Percentiles rank a stretch among this genome's conserved stretches.
Conservation (phyloP, 1,284 basidiomycete species). For the Moesziomyces aphidis region DNA sequence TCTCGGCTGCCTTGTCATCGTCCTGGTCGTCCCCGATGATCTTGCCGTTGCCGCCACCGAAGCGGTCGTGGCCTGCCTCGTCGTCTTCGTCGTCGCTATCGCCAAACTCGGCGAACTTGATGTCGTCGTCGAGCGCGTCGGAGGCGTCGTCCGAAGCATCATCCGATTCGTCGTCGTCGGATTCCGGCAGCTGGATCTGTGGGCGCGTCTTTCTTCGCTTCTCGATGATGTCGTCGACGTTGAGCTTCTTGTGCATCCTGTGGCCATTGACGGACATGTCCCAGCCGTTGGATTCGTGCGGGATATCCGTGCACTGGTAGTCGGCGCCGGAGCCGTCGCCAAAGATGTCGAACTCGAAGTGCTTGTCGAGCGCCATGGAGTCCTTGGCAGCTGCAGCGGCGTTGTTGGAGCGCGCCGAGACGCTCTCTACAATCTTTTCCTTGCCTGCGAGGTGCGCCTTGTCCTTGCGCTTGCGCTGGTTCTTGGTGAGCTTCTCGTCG, state of each 20-base stretch:
- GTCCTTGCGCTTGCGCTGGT: slow-evolving; percentile 41
- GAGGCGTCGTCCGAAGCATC: slow-evolving; percentile 14
- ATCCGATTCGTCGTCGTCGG: slow-evolving; percentile 33
- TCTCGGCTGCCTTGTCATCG: slow-evolving; percentile 65
- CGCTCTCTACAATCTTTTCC: slow-evolving; percentile 60
- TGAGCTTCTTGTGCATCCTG: slow-evolving; percentile 49
- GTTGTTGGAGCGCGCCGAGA: slow-evolving; percentile 3
- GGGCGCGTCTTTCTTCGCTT: slow-evolving; percentile 48
- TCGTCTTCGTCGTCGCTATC: slow-evolving; percentile 73
- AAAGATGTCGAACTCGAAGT: slow-evolving; percentile 63
- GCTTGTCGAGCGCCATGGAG: slow-evolving; percentile 47
- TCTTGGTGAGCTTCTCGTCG: slow-evolving; percentile 32
- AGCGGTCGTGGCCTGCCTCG: slow-evolving; percentile 69
- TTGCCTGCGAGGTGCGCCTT: slow-evolving; percentile 57
- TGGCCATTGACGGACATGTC: slow-evolving; percentile 56
- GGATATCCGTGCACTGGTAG: slow-evolving; percentile 16
- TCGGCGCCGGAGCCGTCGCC: slow-evolving; percentile 41
- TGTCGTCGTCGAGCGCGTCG: slow-evolving; percentile 44
- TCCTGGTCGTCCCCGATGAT: slow-evolving; percentile 58
- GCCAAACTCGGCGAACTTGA: slow-evolving; percentile 35
- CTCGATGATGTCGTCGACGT: slow-evolving; percentile 67
- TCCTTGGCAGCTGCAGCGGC: slow-evolving; percentile 17
- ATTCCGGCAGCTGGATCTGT: slow-evolving; percentile 16
- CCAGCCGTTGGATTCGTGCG: slow-evolving; percentile 46
- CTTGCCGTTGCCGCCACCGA: slow-evolving; percentile 56